Evolutionary conservation across 2,329 filamentous ascomycete species (phyloP), one percentile per base, ranked within the genome.

Genomic region (Fusarium hostae): DNA sequence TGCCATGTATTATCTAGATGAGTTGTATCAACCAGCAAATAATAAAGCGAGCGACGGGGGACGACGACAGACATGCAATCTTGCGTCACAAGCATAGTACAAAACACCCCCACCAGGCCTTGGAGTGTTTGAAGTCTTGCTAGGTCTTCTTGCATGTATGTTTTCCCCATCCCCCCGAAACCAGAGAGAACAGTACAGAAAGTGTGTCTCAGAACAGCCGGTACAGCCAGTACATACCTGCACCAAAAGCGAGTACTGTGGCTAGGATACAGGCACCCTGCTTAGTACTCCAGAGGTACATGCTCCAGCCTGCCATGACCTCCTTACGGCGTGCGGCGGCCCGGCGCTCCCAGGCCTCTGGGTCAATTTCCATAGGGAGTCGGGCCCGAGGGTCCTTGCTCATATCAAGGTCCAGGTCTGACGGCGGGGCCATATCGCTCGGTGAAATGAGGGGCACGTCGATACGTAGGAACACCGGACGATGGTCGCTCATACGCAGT

Each of bases 401-500:
- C 41, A 77, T 71, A 28, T 67, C 68, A 40, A 63, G 54, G 26
- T 70, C 64, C 41, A 68, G 40, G 30, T 65, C 64, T n/a, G 70
- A 63, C 18, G 81, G 77, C 6, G 83, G 82, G 7, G 75, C 68
- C 40, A 88, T 79, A 45, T 82, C 80, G 13, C 79, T 76, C 5
- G 80, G 80, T 15, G 80, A 75, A 51, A 89, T 73, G 9, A 94
- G 82, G 3, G 93, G 91, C 20, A 98, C 86, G 0, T 84, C 83
- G 11, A 91, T 85, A 7, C 92, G 88, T 28, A 97, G 84, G 51
- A 90, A 92, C 5, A 98, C 96, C 10, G 94, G 88, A 34, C 94
- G 89, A 81, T 99, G 96, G 79, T 99, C 96, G 59, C 93, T 96
- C 12, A 91, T 93, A n/a, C 88, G 86, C 68, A 97, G 88, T 4